Base-by-base conservation (phyloP, 768 basidiomycete genomes). In the Agrocybe chaxingu region DNA sequence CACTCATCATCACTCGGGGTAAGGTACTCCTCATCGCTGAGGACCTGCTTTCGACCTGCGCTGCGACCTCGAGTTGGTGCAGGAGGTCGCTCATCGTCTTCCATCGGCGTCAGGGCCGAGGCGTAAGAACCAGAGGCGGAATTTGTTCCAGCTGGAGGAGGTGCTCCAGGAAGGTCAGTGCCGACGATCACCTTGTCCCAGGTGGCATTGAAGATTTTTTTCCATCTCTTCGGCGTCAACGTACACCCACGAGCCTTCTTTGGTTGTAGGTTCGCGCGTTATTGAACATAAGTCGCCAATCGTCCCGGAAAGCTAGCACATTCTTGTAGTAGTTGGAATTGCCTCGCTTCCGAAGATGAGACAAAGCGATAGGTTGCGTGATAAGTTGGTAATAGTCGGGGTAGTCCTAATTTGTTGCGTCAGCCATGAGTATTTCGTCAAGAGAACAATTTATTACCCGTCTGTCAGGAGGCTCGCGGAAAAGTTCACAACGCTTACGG, bases 231-330 rank as follows among this genome's bases (percentile, higher is more conserved):
- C 89, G 7, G 96, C 94, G 54, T 96, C 92, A 53, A 89, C 77
- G 68, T 94, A 96, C 34, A 97, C 93, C 89, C 91, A 92, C 0
- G 92, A 95, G 1, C 89, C 92, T 68, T 96, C 92, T 66, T 66
- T 89, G 86, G 66, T 98, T 98, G 75, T 92, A 98, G 39, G 83
- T 89, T 59, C 89, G 80, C 4, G 96, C 95, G 61, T 98, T 98
- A 66, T 82, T 79, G 68, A 95, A 98, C 88, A 99, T 94, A 49
- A 93, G 78, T 57, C 79, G 79, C 84, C 87, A 92, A 66, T 96
- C 92, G 41, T 82, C 80, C 50, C 80, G 75, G 71, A 84, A 93
- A 50, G 79, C 73, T 32, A 78, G 70, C 33, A 94, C 81, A 35
- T 69, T 81, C 74, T 91, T 92, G 74, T 93, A 92, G 49, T 79